These are phyloP conservation scores for Cercophora newfieldiana DNA, from an alignment of 495 filamentous ascomycete species.

Conservation along the genomic window DNA sequence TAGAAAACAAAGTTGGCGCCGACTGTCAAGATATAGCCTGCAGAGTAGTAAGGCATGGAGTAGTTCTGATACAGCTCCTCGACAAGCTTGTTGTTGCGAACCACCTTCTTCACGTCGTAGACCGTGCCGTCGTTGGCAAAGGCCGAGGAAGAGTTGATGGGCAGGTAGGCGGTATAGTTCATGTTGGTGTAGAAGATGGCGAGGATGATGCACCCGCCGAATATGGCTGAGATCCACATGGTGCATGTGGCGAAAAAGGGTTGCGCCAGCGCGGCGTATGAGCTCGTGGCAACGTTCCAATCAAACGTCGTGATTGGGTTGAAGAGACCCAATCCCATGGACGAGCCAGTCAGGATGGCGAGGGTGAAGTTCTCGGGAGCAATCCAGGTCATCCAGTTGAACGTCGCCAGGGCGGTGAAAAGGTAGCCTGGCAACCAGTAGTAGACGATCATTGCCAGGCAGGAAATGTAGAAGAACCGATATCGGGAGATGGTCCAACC, in stretches of 20 bases:
- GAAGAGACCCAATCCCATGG: conserved; percentile 31
- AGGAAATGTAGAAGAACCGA: conserved; percentile 38
- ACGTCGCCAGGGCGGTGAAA: conserved; percentile 38
- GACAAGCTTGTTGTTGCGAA: conserved; percentile 52
- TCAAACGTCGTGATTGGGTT: conserved; percentile 39
- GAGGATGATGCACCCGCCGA: conserved; percentile 43
- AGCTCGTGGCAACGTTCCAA: conserved; percentile 36
- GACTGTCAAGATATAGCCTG: conserved; percentile 58
- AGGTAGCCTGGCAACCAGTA: conserved; percentile 42
- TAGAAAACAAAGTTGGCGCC: conserved; percentile 62
- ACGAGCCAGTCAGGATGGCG: conserved; percentile 32
- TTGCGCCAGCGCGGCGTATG: conserved; percentile 34
- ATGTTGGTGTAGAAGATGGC: conserved; percentile 54
- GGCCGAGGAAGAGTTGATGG: conserved; percentile 46
- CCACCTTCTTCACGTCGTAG: conserved; percentile 57
- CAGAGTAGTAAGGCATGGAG: conserved; percentile 61
- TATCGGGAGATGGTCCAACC: conserved; percentile 44
- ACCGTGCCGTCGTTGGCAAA: conserved; percentile 56
- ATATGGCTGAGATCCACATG: conserved; percentile 26
- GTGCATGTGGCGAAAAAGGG: conserved; percentile 39
- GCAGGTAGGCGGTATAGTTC: conserved; percentile 54
- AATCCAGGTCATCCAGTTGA: conserved; percentile 48
- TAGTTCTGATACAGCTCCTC: conserved; percentile 52
- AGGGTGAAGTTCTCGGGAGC: conserved; percentile 36
- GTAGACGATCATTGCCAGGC: conserved; percentile 35